A percentile compares a stretch with the other conserved stretches of the same genome.
Conservation (phyloP, 1,284 basidiomycete genomes). For the Ceratobasidium sp. region DNA sequence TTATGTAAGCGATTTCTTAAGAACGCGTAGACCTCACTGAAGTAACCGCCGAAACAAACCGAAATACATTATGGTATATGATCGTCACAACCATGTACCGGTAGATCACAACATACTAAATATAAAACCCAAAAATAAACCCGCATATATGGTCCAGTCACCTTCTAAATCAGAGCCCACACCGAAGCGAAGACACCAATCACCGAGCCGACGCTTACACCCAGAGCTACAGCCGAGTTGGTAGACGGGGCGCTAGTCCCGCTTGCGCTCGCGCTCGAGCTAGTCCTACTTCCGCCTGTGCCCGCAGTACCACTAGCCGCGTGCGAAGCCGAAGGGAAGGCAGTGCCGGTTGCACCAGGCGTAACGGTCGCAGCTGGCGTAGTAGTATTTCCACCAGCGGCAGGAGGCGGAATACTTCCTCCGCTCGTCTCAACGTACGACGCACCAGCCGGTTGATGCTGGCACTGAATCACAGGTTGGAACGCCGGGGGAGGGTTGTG, state of each 20-base stretch:
- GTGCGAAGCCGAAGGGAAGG: neutral
- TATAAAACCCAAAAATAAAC: neutral
- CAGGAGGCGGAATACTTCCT: neutral
- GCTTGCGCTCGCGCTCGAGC: neutral
- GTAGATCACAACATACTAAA: constrained; percentile 1
- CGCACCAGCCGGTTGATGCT: constrained; percentile 68
- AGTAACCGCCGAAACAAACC: neutral
- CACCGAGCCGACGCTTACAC: neutral
- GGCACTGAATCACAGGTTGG: constrained; percentile 69
- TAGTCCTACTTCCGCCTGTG: neutral
- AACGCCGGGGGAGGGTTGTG: constrained; percentile 71
- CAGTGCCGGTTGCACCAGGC: neutral
- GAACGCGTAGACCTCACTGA: neutral
- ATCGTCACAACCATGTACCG: neutral
- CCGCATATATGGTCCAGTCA: neutral
- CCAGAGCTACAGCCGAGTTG: neutral
- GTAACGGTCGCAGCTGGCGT: constrained; percentile 1
- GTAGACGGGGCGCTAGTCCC: neutral
- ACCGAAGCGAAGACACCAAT: neutral
- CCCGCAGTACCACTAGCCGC: no score
- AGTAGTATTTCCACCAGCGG: constrained; percentile 62
- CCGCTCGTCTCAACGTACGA: constrained; percentile 71
- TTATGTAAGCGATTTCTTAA: no score
- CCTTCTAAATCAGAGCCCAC: constrained; percentile 10
- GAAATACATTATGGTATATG: constrained; percentile 13